Conservation (phyloP, 441 rosid species). For the Aleurites moluccanus region DNA sequence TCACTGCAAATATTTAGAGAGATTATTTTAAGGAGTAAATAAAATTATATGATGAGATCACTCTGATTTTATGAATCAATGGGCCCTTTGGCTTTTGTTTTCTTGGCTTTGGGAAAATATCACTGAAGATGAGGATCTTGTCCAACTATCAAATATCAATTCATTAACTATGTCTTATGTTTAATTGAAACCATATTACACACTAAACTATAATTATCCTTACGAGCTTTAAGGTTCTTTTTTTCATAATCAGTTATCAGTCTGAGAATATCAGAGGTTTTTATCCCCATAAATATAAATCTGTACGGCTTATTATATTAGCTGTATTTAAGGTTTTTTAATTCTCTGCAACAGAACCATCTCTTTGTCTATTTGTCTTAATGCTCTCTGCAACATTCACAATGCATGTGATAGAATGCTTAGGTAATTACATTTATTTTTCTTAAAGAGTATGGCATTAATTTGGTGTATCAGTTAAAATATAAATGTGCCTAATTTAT, state of each 20-base stretch:
- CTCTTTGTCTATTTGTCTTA: constrained; percentile 8
- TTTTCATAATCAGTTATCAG: constrained; percentile 3
- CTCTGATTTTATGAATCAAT: background rate
- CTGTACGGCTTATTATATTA: background rate
- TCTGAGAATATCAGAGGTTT: background rate
- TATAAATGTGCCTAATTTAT: no score
- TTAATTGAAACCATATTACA: background rate
- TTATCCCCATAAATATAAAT: no score
- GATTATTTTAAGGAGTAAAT: no score
- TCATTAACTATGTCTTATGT: background rate
- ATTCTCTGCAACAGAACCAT: background rate
- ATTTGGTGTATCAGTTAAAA: no score
- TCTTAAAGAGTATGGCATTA: no score
- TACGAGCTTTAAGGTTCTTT: background rate
- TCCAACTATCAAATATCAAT: background rate
- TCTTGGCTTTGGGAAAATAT: background rate
- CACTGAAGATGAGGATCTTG: constrained; percentile 23
- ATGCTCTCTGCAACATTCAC: background rate
- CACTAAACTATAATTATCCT: background rate
- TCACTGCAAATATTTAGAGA: no score
- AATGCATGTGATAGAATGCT: background rate
- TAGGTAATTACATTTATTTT: no score
- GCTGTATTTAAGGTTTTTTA: constrained; percentile 10
- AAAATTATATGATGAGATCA: no score
- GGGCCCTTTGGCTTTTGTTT: background rate